Evolutionary conservation across 2,329 filamentous ascomycete species (phyloP), one percentile per base, ranked within the genome.

Genomic region (Aspergillus versicolor): DNA sequence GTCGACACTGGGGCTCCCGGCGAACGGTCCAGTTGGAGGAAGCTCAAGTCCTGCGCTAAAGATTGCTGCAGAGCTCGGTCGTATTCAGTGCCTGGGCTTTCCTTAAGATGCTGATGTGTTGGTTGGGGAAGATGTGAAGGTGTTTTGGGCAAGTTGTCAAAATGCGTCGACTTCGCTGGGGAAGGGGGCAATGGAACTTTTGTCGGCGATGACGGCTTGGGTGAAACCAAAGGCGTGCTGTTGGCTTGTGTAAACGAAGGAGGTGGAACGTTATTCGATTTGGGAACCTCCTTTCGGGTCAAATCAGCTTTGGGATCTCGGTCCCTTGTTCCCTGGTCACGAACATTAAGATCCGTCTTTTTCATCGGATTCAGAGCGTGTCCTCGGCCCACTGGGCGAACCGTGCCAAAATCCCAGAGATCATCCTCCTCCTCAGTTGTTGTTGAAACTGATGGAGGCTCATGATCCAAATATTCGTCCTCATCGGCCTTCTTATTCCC

Each of bases 371-470:
- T 82, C 48, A 90, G 78, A 3, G 88, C 88, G 45, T 84, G 70
- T 30, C 81, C 82, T 59, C 87, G 86, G 53, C 88, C 85, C n/a
- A 88, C 87, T 5, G 95, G 87, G 56, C 92, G 84, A 52, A 99
- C 91, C 0, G 94, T 99, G 43, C 94, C 94, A 78, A 99, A 99
- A 73, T 99, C 94, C 94, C 94, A 99, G 70, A 97, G 85, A 72
- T 97, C 94, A 71, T 97, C 70, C 11, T 71, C 66, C 13, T 89
- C 83, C 56, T 87, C 82, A 1, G 79, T 74, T 8, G 44, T 34
- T n/a, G 76, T 73, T 61, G 73, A 67, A 51, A 74, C 64, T 51
- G 72, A 67, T 45, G 75, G 68, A 56, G 63, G 66, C 17, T 68
- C 65, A 30, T 61, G 62, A 38, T 84, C 80, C 8, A 79, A 81